Percentiles rank a stretch among this genome's conserved stretches.
Evolutionary conservation across 228 moss, liverwort and hornwort species (phyloP).

Genomic region (Sphagnum magellanicum): DNA sequence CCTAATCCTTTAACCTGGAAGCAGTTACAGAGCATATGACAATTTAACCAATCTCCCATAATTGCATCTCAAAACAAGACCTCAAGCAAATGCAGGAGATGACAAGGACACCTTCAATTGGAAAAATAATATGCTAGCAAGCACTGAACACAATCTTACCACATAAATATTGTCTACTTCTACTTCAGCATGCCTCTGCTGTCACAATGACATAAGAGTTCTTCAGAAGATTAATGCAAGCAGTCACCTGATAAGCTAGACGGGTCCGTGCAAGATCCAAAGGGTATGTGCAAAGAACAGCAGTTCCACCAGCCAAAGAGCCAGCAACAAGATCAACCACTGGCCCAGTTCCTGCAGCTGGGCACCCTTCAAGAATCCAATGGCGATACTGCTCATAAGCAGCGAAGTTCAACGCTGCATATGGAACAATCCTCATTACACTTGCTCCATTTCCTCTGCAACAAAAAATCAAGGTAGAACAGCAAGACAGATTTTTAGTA

Average conservation of each 20-base stretch:
- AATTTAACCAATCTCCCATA: too few species aligned
- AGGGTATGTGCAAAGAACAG: slow-evolving; percentile 86
- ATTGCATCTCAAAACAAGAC: too few species aligned
- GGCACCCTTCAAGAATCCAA: slow-evolving; percentile 73
- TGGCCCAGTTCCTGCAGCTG: slow-evolving; percentile 66
- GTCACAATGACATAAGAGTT: not conserved
- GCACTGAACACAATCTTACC: too few species aligned
- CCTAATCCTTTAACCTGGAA: slow-evolving; percentile 38
- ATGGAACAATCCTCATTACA: slow-evolving; percentile 84
- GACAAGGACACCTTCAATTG: too few species aligned
- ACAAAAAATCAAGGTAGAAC: slow-evolving; percentile 7
- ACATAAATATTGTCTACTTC: not conserved
- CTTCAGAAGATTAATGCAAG: not conserved
- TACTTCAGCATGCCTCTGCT: slow-evolving; percentile 1
- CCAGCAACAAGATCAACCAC: slow-evolving; percentile 79
- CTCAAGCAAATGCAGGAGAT: too few species aligned
- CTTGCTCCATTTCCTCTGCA: slow-evolving; percentile 93
- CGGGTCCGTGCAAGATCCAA: slow-evolving; percentile 93
- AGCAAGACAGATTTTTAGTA: slow-evolving; percentile 1
- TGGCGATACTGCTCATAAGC: slow-evolving; percentile 91
- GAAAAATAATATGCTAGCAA: not conserved
- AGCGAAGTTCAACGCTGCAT: slow-evolving; percentile 88
- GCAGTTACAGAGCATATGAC: not conserved
- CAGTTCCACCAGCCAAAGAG: slow-evolving; percentile 84
- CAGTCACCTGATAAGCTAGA: slow-evolving; percentile 70